Conservation (phyloP, 2,329 filamentous ascomycete species). For the Clonostachys rhizophaga region DNA sequence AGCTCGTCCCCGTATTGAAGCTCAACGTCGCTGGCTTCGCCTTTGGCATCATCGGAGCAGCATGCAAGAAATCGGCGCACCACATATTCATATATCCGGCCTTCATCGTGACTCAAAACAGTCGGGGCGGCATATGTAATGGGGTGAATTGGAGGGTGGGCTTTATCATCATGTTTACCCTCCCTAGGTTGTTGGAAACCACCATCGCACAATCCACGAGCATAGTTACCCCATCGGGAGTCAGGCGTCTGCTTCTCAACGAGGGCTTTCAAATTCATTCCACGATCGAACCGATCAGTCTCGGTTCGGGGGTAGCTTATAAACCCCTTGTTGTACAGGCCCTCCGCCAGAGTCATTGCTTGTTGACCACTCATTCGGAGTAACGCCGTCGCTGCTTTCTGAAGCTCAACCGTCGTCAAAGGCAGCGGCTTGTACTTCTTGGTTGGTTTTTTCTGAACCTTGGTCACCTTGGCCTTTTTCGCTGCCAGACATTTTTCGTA, state of each 20-base stretch:
- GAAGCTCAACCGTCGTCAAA: conserved; percentile 90
- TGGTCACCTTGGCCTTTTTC: conserved; percentile 73
- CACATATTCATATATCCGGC: conserved; percentile 86
- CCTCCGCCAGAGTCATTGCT: conserved; percentile 85
- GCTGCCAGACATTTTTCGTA: conserved; percentile 81
- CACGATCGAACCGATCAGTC: conserved; percentile 90
- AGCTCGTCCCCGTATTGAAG: conserved; percentile 77
- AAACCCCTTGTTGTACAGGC: conserved; percentile 87
- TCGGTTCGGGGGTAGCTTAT: conserved; percentile 98
- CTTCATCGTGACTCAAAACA: conserved; percentile 62
- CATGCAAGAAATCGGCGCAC: conserved; percentile 89
- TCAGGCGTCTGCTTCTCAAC: conserved; percentile 82
- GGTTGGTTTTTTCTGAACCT: conserved; percentile 85
- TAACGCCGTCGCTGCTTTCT: conserved; percentile 89
- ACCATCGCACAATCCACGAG: conserved; percentile 68
- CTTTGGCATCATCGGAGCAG: conserved; percentile 90
- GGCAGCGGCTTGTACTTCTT: conserved; percentile 93
- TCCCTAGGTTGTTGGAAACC: conserved; percentile 77
- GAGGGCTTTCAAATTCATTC: conserved; percentile 75
- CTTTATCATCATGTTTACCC: conserved; percentile 89
- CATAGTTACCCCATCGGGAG: conserved; percentile 73
- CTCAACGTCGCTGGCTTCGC: conserved; percentile 79
- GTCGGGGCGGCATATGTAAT: conserved; percentile 74
- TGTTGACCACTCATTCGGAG: conserved; percentile 86
- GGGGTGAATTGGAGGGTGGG: conserved; percentile 94